phyloP scores from a whole-genome alignment of 2,329 filamentous ascomycete species.

The Fusarium torulosum region DNA sequence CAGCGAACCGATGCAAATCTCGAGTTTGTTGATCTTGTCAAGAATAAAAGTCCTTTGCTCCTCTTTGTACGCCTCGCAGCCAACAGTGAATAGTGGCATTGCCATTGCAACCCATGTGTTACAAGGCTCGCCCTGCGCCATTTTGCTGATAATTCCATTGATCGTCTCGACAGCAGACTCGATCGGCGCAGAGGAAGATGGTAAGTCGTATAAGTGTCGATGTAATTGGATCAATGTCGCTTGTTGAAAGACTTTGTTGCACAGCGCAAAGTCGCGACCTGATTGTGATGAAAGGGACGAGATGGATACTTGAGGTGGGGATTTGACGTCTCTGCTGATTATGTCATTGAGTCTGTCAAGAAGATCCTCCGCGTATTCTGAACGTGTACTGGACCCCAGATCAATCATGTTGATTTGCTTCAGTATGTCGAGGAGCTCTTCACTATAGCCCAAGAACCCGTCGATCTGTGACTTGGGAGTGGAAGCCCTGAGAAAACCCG shows the following conservation, averaged over 20 bases:
- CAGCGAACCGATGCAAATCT: slow-evolving; percentile 44
- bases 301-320: slow-evolving; percentile 38
- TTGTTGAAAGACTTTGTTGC: slow-evolving; percentile 47
- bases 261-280: slow-evolving; percentile 44
- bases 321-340: slow-evolving; percentile 41
- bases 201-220: slow-evolving; percentile 39
- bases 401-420: slow-evolving; percentile 39
- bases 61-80: slow-evolving; percentile 44
- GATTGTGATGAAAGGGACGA: slow-evolving; percentile 42
- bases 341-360: slow-evolving; percentile 44
- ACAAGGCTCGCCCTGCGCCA: slow-evolving; percentile 48
- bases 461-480: slow-evolving; percentile 36
- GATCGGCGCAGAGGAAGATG: slow-evolving; percentile 36
- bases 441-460: slow-evolving; percentile 49
- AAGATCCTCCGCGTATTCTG: slow-evolving; percentile 34
- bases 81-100: slow-evolving; percentile 49
- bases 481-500: accelerated
- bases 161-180: slow-evolving; percentile 38
- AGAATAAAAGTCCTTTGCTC: slow-evolving; percentile 40
- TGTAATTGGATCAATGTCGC: slow-evolving; percentile 47
- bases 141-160: slow-evolving; percentile 42
- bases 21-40: slow-evolving; percentile 47
- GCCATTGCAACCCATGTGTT: slow-evolving; percentile 52
- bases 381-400: accelerated
- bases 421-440: slow-evolving; percentile 45